These are phyloP conservation scores for Fusarium tanahbumbuense DNA, from an alignment of 2,329 filamentous ascomycete species.

Conservation along the genomic window DNA sequence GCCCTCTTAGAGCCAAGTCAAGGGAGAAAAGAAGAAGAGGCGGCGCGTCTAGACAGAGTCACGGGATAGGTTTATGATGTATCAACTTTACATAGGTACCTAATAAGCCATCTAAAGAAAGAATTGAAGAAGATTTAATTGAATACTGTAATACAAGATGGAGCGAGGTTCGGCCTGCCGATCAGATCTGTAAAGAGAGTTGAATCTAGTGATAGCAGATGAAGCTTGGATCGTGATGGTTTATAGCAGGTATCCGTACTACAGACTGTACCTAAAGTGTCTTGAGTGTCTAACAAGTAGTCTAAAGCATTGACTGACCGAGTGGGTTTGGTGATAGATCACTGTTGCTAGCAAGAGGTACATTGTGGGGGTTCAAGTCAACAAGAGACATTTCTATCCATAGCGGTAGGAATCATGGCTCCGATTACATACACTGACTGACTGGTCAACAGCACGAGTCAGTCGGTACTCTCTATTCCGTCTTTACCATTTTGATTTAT, in stretches of 20 bases:
- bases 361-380: constrained; percentile 1
- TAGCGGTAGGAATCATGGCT: not conserved
- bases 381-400: constrained; percentile 12
- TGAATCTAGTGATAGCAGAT: not conserved
- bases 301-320: not conserved
- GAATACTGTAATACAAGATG: not conserved
- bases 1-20: constrained; percentile 1
- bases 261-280: too few relatives aligned
- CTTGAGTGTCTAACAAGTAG: not conserved
- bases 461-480: not conserved
- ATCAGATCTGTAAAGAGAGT: not conserved
- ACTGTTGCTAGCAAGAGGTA: not conserved
- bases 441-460: not conserved
- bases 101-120: not conserved
- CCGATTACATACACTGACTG: not conserved
- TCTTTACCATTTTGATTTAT: not conserved
- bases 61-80: constrained; percentile 31
- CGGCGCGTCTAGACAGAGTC: constrained; percentile 25
- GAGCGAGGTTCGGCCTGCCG: not conserved
- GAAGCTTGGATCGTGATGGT: not conserved
- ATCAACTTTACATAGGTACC: constrained; percentile 28
- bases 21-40: constrained; percentile 10
- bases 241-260: not conserved
- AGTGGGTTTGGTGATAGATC: constrained; percentile 18
- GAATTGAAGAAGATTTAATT: not conserved